Evolutionary conservation across 2,329 filamentous ascomycete genomes (phyloP).

Genomic region (Scopulariopsis brevicaulis): DNA sequence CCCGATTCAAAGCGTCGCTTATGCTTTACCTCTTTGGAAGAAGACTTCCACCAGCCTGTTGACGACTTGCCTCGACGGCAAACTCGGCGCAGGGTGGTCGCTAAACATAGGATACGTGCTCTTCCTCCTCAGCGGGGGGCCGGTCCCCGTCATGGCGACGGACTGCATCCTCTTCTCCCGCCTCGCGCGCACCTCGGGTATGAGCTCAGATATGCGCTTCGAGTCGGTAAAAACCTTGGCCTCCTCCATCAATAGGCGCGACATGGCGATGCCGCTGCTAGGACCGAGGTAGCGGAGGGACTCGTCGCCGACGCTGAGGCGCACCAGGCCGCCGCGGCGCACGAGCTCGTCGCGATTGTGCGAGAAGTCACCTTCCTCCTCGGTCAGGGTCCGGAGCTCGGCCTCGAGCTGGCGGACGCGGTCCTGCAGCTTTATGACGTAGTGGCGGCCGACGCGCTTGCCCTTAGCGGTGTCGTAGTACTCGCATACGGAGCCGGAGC

Average conservation of each 20-base stretch:
- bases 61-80: conserved; percentile 65
- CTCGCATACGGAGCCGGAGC: conserved; percentile 83
- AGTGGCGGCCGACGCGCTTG: conserved; percentile 76
- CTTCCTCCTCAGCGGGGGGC: conserved; percentile 55
- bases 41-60: conserved; percentile 77
- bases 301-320: conserved; percentile 76
- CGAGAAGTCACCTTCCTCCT: conserved; percentile 60
- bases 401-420: conserved; percentile 72
- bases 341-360: conserved; percentile 75
- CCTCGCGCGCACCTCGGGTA: conserved; percentile 59
- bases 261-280: conserved; percentile 92
- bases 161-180: conserved; percentile 43
- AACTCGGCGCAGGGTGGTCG: conserved; percentile 61
- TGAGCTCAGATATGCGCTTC: conserved; percentile 83
- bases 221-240: conserved; percentile 89
- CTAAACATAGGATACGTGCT: conserved; percentile 78
- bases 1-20: neutral
- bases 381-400: conserved; percentile 68
- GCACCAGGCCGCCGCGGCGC: conserved; percentile 74
- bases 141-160: conserved; percentile 34
- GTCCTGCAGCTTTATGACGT: conserved; percentile 86
- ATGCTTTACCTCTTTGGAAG: conserved; percentile 60
- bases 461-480: conserved; percentile 89
- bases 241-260: conserved; percentile 88
- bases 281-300: conserved; percentile 80